Percentiles rank a stretch among this genome's conserved stretches.
phyloP scores from a whole-genome alignment of 2,329 filamentous ascomycete species.

The Dichotomopilus funicola region DNA sequence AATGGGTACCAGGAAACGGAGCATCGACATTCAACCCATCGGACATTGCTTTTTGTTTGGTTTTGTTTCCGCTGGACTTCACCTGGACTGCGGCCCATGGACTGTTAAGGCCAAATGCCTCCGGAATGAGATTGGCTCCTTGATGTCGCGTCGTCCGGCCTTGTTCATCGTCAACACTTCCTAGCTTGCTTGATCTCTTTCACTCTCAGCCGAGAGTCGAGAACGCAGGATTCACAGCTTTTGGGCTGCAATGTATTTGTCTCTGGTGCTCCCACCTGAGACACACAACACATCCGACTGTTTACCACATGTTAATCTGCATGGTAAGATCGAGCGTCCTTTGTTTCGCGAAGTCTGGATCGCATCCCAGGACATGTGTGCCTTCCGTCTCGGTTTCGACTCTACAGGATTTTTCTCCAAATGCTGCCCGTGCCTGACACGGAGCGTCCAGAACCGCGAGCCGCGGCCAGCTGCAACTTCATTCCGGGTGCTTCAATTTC shows the following conservation, averaged over 20 bases:
- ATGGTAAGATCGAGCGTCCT: constrained; percentile 11
- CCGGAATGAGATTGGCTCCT: neutral
- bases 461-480: no score
- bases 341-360: neutral
- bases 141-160: neutral
- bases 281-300: neutral
- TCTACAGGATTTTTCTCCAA: no score
- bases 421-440: no score
- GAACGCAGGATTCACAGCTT: neutral
- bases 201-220: constrained; percentile 1
- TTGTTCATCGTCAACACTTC: neutral
- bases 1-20: neutral
- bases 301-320: no score
- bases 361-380: neutral
- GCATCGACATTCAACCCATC: neutral
- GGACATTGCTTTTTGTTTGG: neutral
- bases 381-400: neutral
- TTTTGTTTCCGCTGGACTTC: neutral
- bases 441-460: no score
- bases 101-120: neutral
- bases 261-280: neutral
- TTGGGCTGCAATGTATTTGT: neutral
- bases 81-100: constrained; percentile 9
- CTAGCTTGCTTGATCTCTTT: neutral
- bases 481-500: no score